A percentile compares a stretch with the other conserved stretches of the same genome.
Conservation (phyloP, 2,329 filamentous ascomycete genomes). For the Fusarium sp. region DNA sequence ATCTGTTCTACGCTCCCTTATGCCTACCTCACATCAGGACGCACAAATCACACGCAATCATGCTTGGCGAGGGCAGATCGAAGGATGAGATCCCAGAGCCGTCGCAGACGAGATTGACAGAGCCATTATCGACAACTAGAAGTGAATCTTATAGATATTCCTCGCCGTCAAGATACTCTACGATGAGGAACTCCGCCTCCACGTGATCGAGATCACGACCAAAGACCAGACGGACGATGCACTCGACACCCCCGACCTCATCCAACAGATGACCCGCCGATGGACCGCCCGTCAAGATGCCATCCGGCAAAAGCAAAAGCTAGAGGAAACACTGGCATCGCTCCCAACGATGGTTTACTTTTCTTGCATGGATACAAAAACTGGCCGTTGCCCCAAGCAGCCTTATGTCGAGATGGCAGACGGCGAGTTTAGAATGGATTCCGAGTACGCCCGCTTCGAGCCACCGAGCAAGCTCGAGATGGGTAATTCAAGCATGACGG, state of each 20-base stretch:
- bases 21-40: not conserved
- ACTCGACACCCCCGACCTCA: not conserved
- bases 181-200: not conserved
- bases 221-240: not conserved
- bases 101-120: not conserved
- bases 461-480: not conserved
- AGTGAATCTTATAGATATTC: not conserved
- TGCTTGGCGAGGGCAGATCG: not conserved
- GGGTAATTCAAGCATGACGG: not conserved
- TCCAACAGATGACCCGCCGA: not conserved
- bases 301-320: not conserved
- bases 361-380: not conserved
- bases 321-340: not conserved
- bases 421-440: not conserved
- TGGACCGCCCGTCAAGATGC: not conserved
- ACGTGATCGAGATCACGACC: not conserved
- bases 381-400: not conserved
- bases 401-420: not conserved
- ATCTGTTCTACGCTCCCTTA: accelerated
- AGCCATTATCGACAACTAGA: not conserved
- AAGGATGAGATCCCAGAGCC: not conserved
- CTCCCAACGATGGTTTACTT: not conserved
- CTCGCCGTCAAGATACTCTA: not conserved
- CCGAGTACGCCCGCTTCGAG: not conserved
- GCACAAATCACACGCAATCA: not conserved